A percentile compares a stretch with the other conserved stretches of the same genome.
These are phyloP conservation scores for Corynascus novoguineensis DNA, from an alignment of 495 filamentous ascomycete genomes.

Conservation along the genomic window DNA sequence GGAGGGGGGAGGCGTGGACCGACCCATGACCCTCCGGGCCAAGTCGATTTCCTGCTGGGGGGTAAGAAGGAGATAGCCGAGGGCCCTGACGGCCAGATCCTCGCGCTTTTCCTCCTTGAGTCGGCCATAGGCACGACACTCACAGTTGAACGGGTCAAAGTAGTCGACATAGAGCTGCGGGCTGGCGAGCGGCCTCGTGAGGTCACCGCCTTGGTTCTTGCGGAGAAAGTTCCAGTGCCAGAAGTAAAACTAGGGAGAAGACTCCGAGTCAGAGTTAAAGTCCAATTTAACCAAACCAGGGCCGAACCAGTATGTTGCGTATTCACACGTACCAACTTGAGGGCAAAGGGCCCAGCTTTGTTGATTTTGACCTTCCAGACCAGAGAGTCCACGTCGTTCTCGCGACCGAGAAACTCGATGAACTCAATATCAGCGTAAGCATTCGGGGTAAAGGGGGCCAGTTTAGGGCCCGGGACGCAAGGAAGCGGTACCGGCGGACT, in stretches of 20 bases:
- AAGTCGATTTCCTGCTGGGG: slow-evolving; percentile 13
- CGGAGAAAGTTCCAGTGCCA: neutral
- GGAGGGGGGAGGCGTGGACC: neutral
- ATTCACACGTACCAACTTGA: slow-evolving; percentile 5
- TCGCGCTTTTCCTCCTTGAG: slow-evolving; percentile 7
- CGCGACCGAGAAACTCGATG: neutral
- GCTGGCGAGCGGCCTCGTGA: neutral
- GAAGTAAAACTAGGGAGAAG: neutral
- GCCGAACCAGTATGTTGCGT: too few relatives aligned
- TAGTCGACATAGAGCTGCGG: slow-evolving; percentile 8
- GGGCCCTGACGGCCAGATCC: slow-evolving; percentile 12
- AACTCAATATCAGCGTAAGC: slow-evolving; percentile 8
- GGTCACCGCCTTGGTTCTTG: neutral
- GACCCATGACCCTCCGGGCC: neutral
- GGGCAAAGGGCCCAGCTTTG: neutral
- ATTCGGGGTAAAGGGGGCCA: slow-evolving; percentile 4
- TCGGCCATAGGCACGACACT: slow-evolving; percentile 20
- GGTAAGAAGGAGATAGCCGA: slow-evolving; percentile 16
- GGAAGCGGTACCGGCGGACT: too few relatives aligned
- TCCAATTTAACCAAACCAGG: too few relatives aligned
- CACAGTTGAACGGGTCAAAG: slow-evolving; percentile 16
- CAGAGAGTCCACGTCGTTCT: neutral
- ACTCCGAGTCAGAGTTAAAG: too few relatives aligned
- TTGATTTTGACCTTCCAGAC: slow-evolving; percentile 16
- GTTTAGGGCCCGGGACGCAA: slow-evolving; percentile 9